These are phyloP conservation scores for Nemania sp. DNA, from an alignment of 2,329 filamentous ascomycete species.

Conservation along the genomic window DNA sequence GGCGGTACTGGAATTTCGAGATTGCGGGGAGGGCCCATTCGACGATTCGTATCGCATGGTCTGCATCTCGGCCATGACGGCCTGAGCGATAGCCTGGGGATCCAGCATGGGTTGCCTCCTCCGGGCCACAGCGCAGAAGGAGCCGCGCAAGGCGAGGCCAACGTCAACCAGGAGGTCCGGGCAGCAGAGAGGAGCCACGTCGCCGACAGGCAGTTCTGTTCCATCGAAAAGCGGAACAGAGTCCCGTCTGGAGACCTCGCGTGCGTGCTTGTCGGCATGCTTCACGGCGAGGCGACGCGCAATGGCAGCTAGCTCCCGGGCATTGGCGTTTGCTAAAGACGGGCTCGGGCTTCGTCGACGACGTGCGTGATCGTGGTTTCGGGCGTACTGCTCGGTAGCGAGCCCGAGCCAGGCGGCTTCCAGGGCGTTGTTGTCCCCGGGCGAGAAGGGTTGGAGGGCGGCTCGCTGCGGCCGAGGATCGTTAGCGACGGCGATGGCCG, in stretches of 20 bases:
- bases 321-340: slow-evolving; percentile 42
- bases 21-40: slow-evolving; percentile 26
- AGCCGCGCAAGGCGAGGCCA: slow-evolving; percentile 51
- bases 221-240: slow-evolving; percentile 37
- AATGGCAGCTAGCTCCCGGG: slow-evolving; percentile 45
- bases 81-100: slow-evolving; percentile 51
- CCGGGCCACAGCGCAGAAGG: slow-evolving; percentile 56
- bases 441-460: slow-evolving; percentile 76
- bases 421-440: slow-evolving; percentile 76
- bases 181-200: slow-evolving; percentile 51
- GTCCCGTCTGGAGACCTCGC: slow-evolving; percentile 43
- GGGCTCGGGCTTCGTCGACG: slow-evolving; percentile 42
- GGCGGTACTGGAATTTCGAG: slow-evolving; percentile 26
- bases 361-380: slow-evolving; percentile 50
- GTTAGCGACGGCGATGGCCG: slow-evolving; percentile 56
- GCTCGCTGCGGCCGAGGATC: slow-evolving; percentile 59
- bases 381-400: slow-evolving; percentile 51
- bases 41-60: slow-evolving; percentile 33
- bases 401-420: slow-evolving; percentile 77
- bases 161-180: slow-evolving; percentile 52
- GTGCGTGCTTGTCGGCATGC: slow-evolving; percentile 54
- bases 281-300: slow-evolving; percentile 50
- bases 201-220: slow-evolving; percentile 35
- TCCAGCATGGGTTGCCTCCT: slow-evolving; percentile 46
- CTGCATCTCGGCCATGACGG: slow-evolving; percentile 48